Evolutionary conservation across 768 basidiomycete genomes (phyloP), one percentile per base, ranked within the genome.

Genomic region (Kockovaella imperatae): DNA sequence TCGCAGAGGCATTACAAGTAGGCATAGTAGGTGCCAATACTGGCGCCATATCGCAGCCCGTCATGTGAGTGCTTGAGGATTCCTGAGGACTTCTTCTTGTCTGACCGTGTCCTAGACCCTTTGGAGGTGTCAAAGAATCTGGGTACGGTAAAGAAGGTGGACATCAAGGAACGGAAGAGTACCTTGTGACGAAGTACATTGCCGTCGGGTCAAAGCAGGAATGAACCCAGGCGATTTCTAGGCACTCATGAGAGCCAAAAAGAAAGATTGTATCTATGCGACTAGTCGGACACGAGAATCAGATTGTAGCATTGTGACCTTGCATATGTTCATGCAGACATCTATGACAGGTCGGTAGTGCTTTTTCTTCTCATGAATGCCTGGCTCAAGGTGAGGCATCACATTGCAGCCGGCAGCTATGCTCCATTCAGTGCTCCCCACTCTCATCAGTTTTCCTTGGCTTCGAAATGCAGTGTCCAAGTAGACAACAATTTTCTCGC

Each of bases 1-100:
- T 99, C 15, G 88, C 91, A 14, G 95, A 95, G 75, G 83, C 78
- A 56, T 75, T 97, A 24, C 88, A 99, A 72, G 88, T 91, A 5
- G 93, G 91, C 4, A 96, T 83, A 82, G 87, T 70, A 23, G 69
- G 64, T 13, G 57, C 54, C 30, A 70, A 70, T 50, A 70, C 69
- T 10, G 69, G 69, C 42, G 53, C 57, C 42, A 67, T 67, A 39
- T 61, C 59, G 5, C 64, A 67, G 44, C 54, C 62, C 52, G 52
- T 63, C 38, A 58, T 67, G 61, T 65, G 54, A 55, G 63, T 62
- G 17, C 24, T 39, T 10, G n/a, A 34, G n/a, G 31, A n/a, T 11
- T 11, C 20, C 38, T 20, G 10, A 42, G 20, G 11, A 23, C 23
- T 23, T 18, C 43, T 4, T 6, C 31, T 20, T 5, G 18, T 29